Conservation (phyloP, 2,329 filamentous ascomycete species). For the Aureobasidium melanogenum region DNA sequence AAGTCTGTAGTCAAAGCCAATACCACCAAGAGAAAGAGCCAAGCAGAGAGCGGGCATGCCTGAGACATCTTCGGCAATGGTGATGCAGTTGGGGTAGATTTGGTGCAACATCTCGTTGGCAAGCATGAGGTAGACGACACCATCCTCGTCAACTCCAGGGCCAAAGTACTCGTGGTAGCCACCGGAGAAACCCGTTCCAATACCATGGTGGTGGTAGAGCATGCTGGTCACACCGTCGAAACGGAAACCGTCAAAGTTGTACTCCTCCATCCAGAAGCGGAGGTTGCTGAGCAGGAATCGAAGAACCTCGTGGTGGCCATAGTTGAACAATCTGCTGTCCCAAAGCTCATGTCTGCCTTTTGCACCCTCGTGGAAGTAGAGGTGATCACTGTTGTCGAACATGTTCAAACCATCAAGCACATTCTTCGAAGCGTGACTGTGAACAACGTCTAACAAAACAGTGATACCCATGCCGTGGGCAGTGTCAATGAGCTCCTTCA, state of each 20-base stretch:
- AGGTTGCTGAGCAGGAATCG: conserved; percentile 94
- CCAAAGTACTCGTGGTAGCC: conserved; percentile 99
- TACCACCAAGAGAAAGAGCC: conserved; percentile 72
- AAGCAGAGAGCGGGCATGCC: conserved; percentile 97
- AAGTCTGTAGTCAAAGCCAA: conserved; percentile 94
- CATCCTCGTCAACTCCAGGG: conserved; percentile 78
- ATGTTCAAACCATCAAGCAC: conserved; percentile 89
- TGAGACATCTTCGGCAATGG: conserved; percentile 92
- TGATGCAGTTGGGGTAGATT: conserved; percentile 82
- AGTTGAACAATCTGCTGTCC: conserved; percentile 97
- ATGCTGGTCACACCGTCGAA: conserved; percentile 99
- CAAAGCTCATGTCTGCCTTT: conserved; percentile 86
- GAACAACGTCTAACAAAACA: conserved; percentile 88
- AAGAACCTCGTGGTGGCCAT: conserved; percentile 86
- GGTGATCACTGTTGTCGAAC: conserved; percentile 90
- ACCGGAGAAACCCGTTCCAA: conserved; percentile 96
- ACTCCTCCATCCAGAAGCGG: conserved; percentile 99
- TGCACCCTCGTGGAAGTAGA: conserved; percentile 84
- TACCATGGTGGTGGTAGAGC: conserved; percentile 92
- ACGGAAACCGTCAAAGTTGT: conserved; percentile 90
- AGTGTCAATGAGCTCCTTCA: conserved; percentile 94
- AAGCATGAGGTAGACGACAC: conserved; percentile 88
- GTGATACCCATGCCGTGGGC: conserved; percentile 86
- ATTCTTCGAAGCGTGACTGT: conserved; percentile 97
- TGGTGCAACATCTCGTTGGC: conserved; percentile 92